Base-by-base conservation (phyloP, 371 early-diverging fungal species). In the Haplosporangium sp. region DNA sequence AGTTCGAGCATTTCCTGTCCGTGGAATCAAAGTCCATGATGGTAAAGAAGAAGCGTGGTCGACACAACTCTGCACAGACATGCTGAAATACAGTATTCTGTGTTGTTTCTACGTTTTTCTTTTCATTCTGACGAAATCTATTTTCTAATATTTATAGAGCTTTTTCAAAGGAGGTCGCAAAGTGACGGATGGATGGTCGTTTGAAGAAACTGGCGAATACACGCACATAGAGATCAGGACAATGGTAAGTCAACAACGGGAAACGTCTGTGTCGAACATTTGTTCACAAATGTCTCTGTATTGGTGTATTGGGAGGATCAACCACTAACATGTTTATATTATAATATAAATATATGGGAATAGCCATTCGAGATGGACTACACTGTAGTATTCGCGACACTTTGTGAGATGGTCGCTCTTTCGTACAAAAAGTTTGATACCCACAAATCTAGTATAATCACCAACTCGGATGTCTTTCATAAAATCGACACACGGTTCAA, bases 341-440 rank as follows among this genome's bases (percentile, higher is more conserved):
- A 5, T 56, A 20, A 41, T 38, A 5, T 20, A 43, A n/a, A 23
- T 47, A 21, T 14, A 29, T 47, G 29, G 54, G 45, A 9, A 20
- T 61, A 68, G 70, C 70, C 70, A 10, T 73, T 73, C 29, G 67
- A 73, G 13, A 67, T 73, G 73, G 73, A 73, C 43, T 73, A 67
- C 29, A 59, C 46, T 1, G 57, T 73, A n/a, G 47, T 62, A 6
- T 73, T 73, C 46, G 66, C 63, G 11, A 62, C 73, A 23, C 59
- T 73, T 20, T 63, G 67, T 23, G 73, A 73, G 10, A 62, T 73
- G 58, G 54, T 73, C 36, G 58, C 63, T 14, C 18, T 52, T 20
- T 58, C 59, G 16, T 73, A 73, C 66, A 66, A 66, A 51, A 66
- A 62, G 59, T 66, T 73, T 57, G 63, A 54, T 58, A 64, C 72